Evolutionary conservation across 1,284 basidiomycete genomes (phyloP).

Genomic region (Coniferiporia weirii): DNA sequence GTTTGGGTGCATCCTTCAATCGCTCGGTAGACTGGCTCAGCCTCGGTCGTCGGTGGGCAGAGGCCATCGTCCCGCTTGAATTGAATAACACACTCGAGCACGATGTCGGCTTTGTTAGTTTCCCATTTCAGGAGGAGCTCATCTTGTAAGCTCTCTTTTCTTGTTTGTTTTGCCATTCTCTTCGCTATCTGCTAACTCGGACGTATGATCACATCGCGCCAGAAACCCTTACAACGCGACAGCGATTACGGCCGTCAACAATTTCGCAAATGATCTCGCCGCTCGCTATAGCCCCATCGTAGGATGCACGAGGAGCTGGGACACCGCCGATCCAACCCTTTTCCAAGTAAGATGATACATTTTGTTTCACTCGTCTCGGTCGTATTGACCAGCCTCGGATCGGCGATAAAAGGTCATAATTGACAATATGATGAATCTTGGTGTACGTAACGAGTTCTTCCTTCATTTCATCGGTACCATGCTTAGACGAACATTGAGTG

Average conservation of each 20-base stretch:
- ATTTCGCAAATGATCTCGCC: conserved; percentile 37
- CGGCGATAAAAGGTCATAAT: conserved; percentile 31
- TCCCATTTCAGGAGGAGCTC: conserved; percentile 55
- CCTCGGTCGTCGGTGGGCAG: conserved; percentile 45
- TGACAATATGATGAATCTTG: conserved; percentile 26
- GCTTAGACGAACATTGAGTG: neutral
- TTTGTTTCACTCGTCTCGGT: conserved; percentile 48
- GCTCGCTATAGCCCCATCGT: conserved; percentile 37
- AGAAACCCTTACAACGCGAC: conserved; percentile 36
- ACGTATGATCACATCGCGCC: neutral
- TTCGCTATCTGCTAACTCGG: too few relatives aligned
- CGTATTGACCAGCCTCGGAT: conserved; percentile 38
- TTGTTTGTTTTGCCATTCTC: neutral
- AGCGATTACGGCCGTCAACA: conserved; percentile 33
- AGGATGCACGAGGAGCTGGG: conserved; percentile 40
- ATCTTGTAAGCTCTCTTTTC: conserved; percentile 27
- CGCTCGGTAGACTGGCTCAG: conserved; percentile 43
- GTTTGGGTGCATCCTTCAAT: conserved; percentile 31
- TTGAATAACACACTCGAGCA: conserved; percentile 46
- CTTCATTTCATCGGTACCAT: neutral
- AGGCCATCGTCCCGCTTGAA: conserved; percentile 44
- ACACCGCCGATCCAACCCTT: conserved; percentile 17
- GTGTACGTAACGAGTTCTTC: conserved; percentile 38
- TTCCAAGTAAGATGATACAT: conserved; percentile 15
- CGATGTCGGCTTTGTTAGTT: conserved; percentile 67